Percentiles rank a stretch among this genome's conserved stretches.
These are phyloP conservation scores for Auriscalpium microsporum DNA, from an alignment of 768 basidiomycete species.

Conservation along the genomic window DNA sequence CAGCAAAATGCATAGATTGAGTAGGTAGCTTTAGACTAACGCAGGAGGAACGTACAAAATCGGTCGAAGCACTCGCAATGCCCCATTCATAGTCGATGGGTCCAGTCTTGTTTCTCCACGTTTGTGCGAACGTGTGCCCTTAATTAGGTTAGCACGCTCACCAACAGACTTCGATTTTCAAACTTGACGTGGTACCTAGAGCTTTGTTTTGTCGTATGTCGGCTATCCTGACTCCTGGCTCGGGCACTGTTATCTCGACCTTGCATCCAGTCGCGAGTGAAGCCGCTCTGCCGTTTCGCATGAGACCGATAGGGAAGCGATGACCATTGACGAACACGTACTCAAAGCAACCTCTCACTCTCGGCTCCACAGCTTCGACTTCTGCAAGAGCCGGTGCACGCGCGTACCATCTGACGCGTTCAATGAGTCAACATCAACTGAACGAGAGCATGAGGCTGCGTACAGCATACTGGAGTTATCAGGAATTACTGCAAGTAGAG, in stretches of 20 bases:
- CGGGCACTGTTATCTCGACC: conserved; percentile 30
- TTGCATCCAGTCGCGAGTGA: conserved; percentile 59
- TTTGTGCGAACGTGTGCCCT: conserved; percentile 60
- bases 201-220: conserved; percentile 65
- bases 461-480: conserved; percentile 70
- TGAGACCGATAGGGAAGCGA: not conserved
- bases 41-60: conserved; percentile 50
- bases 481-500: conserved; percentile 54
- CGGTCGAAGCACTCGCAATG: conserved; percentile 66
- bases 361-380: conserved; percentile 44
- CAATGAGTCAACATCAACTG: not conserved
- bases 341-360: conserved; percentile 69
- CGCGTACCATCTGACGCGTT: conserved; percentile 48
- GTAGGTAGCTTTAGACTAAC: no score
- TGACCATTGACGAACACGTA: conserved; percentile 23
- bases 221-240: conserved; percentile 24
- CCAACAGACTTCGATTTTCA: not conserved
- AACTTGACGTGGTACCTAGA: conserved; percentile 32
- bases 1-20: not conserved
- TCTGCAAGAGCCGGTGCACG: conserved; percentile 64
- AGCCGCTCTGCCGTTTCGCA: conserved; percentile 40
- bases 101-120: conserved; percentile 54
- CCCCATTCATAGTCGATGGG: conserved; percentile 58
- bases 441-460: conserved; percentile 13
- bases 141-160: not conserved